Percentiles rank a stretch among this genome's conserved stretches.
Conservation (phyloP, 495 filamentous ascomycete genomes). For the Lasiosphaeriaceae sp. region DNA sequence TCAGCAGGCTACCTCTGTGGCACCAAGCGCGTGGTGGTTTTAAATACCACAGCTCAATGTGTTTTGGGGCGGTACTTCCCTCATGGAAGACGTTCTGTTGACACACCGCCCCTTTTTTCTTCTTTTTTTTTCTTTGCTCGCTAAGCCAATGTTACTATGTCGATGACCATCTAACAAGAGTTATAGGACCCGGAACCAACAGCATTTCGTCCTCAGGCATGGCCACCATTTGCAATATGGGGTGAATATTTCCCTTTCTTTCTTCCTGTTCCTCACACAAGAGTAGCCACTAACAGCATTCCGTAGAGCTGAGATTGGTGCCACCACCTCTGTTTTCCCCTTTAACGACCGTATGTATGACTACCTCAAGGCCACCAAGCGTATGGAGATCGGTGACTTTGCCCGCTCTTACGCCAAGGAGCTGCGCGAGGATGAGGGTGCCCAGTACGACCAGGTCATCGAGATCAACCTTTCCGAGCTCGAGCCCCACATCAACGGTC, state of each 20-base stretch:
- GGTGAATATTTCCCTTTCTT: slow-evolving; percentile 26
- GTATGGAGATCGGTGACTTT: slow-evolving; percentile 84
- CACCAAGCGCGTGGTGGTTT: no score
- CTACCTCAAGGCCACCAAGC: slow-evolving; percentile 91
- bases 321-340: slow-evolving; percentile 96
- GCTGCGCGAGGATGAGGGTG: slow-evolving; percentile 86
- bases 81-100: no score
- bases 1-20: no score
- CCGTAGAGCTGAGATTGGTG: slow-evolving; percentile 77
- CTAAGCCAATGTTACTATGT: neutral
- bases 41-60: no score
- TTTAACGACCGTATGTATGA: slow-evolving; percentile 98
- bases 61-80: no score
- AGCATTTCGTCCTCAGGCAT: slow-evolving; percentile 60
- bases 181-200: slow-evolving; percentile 66
- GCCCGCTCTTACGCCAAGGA: slow-evolving; percentile 79
- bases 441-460: slow-evolving; percentile 93
- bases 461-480: slow-evolving; percentile 93
- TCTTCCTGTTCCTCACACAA: neutral
- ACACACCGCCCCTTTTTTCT: slow-evolving; percentile 1
- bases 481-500: slow-evolving; percentile 98
- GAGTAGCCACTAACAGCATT: neutral
- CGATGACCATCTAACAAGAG: neutral
- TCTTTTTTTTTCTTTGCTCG: no score
- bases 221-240: slow-evolving; percentile 73